phyloP scores from a whole-genome alignment of 1,139 yeast species.

The Suhomyces terraborum region DNA sequence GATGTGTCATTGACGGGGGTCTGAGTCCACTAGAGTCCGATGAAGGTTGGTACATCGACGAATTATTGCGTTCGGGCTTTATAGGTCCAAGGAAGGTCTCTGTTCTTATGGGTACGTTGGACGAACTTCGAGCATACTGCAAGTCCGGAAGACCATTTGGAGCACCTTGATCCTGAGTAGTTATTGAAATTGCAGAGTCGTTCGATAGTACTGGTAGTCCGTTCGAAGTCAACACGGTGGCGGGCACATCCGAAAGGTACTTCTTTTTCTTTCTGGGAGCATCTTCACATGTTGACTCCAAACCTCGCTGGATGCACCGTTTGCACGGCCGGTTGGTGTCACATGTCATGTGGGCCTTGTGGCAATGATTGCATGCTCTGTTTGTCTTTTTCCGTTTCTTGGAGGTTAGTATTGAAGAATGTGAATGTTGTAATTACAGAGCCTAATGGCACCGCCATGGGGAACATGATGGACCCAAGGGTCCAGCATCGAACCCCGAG shows the following conservation, averaged over 20 bases:
- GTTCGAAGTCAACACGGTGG: background rate
- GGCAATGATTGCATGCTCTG: slow-evolving; percentile 86
- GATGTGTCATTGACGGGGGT: too few species aligned
- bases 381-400: slow-evolving; percentile 60
- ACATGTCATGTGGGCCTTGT: slow-evolving; percentile 85
- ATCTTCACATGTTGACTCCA: slow-evolving; percentile 76
- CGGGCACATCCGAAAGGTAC: slow-evolving; percentile 63
- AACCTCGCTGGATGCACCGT: slow-evolving; percentile 71
- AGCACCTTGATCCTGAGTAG: background rate
- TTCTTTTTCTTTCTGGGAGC: slow-evolving; percentile 88
- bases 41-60: background rate
- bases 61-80: slow-evolving; percentile 3
- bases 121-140: background rate
- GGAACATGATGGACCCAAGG: background rate
- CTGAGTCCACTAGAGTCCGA: too few species aligned
- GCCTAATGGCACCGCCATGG: too few species aligned
- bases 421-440: background rate
- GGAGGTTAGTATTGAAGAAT: slow-evolving; percentile 1
- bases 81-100: slow-evolving; percentile 4
- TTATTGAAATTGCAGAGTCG: slow-evolving; percentile 1
- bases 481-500: too few species aligned
- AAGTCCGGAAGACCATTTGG: background rate
- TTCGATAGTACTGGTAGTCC: background rate
- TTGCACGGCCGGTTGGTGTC: slow-evolving; percentile 80
- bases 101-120: background rate